Evolutionary conservation across 257 asterid species (phyloP).

Genomic region (Asclepias syriaca): DNA sequence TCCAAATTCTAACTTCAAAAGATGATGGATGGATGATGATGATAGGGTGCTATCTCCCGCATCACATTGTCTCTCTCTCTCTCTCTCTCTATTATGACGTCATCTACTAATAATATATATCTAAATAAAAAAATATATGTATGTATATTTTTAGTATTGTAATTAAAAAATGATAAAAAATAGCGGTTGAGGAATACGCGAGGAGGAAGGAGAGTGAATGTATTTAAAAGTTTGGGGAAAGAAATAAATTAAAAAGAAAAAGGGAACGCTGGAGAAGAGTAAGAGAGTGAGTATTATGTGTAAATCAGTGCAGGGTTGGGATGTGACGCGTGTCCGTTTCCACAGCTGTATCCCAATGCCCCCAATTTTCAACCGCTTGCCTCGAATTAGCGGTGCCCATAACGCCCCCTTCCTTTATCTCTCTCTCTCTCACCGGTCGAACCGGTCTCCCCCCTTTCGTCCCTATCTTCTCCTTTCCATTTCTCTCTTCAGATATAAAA

Average conservation of each 20-base stretch:
- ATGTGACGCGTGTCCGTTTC: slow-evolving; percentile 76
- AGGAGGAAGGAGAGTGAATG: not conserved
- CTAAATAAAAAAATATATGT: too few species aligned
- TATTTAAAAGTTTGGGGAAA: not conserved
- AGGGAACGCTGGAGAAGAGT: not conserved
- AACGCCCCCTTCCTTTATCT: slow-evolving; percentile 33
- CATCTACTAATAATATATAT: too few species aligned
- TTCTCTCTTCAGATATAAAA: not conserved
- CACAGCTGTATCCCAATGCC: slow-evolving; percentile 79
- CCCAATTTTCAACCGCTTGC: slow-evolving; percentile 42
- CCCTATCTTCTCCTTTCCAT: slow-evolving; percentile 19
- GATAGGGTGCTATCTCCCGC: too few species aligned
- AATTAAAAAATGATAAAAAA: too few species aligned
- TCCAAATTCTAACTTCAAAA: too few species aligned
- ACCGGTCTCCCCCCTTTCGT: slow-evolving; percentile 28
- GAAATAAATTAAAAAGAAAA: not conserved
- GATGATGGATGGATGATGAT: too few species aligned
- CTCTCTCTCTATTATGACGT: too few species aligned
- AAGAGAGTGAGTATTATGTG: slow-evolving; percentile 18
- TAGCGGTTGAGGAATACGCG: not conserved
- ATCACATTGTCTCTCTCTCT: too few species aligned
- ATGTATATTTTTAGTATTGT: too few species aligned
- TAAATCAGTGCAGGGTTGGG: slow-evolving; percentile 36
- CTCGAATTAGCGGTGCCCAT: slow-evolving; percentile 48
- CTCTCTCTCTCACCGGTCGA: slow-evolving; percentile 13